Percentiles rank a stretch among this genome's conserved stretches.
Evolutionary conservation across 1,139 yeast species (phyloP).

Genomic region (Kodamaea fungicola): DNA sequence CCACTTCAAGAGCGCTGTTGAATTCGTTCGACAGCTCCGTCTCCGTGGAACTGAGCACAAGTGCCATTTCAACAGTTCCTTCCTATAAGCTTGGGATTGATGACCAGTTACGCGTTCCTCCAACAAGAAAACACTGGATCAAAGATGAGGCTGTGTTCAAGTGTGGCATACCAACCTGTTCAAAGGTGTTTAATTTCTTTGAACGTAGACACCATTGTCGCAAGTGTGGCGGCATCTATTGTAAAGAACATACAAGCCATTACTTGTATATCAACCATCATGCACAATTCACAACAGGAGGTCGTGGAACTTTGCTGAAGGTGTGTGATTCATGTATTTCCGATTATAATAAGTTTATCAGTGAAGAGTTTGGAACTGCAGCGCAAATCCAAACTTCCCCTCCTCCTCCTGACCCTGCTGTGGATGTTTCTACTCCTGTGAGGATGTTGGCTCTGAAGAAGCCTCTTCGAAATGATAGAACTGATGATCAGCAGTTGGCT

Average conservation of each 20-base stretch:
- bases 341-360: constrained; percentile 58
- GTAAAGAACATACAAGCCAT: constrained; percentile 64
- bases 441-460: constrained; percentile 1
- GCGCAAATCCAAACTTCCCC: neutral
- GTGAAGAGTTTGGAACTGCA: constrained; percentile 34
- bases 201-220: constrained; percentile 94
- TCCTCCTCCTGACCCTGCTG: neutral
- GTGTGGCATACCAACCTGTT: constrained; percentile 62
- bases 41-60: constrained; percentile 28
- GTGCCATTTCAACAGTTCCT: constrained; percentile 11
- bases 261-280: constrained; percentile 58
- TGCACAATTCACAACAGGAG: constrained; percentile 75
- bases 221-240: constrained; percentile 88
- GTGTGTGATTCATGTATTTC: constrained; percentile 76
- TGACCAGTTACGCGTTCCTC: constrained; percentile 39
- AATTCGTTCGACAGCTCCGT: constrained; percentile 35
- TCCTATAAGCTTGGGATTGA: constrained; percentile 19
- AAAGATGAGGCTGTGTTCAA: constrained; percentile 61
- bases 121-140: constrained; percentile 74
- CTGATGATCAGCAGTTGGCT: constrained; percentile 22
- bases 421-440: constrained; percentile 2
- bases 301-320: constrained; percentile 68
- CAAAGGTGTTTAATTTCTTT: constrained; percentile 61
- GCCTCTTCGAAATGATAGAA: neutral
- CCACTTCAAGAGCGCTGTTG: constrained; percentile 27